A percentile compares a stretch with the other conserved stretches of the same genome.
Conservation (phyloP, 352 stramenopile genomes). For the Phytophthora capsici region DNA sequence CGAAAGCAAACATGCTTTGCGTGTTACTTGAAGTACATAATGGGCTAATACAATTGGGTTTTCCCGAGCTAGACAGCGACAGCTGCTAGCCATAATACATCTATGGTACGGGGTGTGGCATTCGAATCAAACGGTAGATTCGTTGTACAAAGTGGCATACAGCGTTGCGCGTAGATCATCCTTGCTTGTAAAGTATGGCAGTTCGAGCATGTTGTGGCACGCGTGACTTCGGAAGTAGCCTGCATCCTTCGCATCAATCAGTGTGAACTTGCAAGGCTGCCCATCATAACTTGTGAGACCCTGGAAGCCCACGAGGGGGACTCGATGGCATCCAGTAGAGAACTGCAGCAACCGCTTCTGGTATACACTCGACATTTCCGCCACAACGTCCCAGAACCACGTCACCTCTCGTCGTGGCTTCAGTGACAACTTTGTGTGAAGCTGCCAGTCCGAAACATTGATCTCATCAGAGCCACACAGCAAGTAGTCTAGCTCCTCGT, state of each 20-base stretch:
- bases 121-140: conserved; percentile 27
- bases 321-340: conserved; percentile 71
- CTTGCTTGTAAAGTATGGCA: conserved; percentile 91
- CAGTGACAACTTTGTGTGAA: conserved; percentile 60
- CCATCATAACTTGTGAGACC: conserved; percentile 77
- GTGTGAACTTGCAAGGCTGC: conserved; percentile 68
- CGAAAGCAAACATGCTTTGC: no score
- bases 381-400: conserved; percentile 84
- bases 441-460: conserved; percentile 93
- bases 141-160: conserved; percentile 54
- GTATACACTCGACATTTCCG: conserved; percentile 76
- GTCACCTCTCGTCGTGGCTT: conserved; percentile 35
- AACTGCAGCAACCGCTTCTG: conserved; percentile 78
- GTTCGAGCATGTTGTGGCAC: conserved; percentile 90
- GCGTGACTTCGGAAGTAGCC: conserved; percentile 63
- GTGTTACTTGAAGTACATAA: not conserved
- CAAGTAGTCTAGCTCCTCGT: conserved; percentile 95
- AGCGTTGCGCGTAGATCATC: conserved; percentile 67
- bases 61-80: not conserved
- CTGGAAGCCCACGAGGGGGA: conserved; percentile 70
- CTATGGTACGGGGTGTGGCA: conserved; percentile 23
- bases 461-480: conserved; percentile 95
- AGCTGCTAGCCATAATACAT: conserved; percentile 14
- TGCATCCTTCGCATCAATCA: conserved; percentile 26
- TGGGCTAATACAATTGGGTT: not conserved